Evolutionary conservation across 768 basidiomycete species (phyloP).

Genomic region (Hygrophorus pudorinus): DNA sequence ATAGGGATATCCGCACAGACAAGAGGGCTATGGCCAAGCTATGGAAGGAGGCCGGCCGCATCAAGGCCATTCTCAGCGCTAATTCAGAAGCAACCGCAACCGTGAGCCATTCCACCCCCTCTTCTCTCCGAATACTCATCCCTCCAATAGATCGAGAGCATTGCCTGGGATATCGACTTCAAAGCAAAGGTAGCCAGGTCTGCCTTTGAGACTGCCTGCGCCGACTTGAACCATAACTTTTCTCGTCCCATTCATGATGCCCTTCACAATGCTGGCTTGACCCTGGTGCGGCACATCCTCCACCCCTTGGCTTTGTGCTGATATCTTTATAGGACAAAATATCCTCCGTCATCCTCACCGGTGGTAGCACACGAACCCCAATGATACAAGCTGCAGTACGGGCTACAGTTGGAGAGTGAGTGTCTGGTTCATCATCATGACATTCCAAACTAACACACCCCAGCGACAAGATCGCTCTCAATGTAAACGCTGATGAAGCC

Average conservation of each 20-base stretch:
- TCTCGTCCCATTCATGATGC: slow-evolving; percentile 70
- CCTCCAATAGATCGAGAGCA: slow-evolving; percentile 61
- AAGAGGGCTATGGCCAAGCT: slow-evolving; percentile 85
- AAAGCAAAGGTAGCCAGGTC: slow-evolving; percentile 65
- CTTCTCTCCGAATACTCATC: slow-evolving; percentile 4
- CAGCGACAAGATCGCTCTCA: slow-evolving; percentile 80
- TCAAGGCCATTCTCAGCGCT: slow-evolving; percentile 90
- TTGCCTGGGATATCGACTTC: slow-evolving; percentile 89
- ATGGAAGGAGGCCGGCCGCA: slow-evolving; percentile 85
- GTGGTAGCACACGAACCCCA: slow-evolving; percentile 83
- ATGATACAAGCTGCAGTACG: slow-evolving; percentile 84
- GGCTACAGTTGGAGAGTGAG: slow-evolving; percentile 68
- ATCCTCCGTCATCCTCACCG: slow-evolving; percentile 85
- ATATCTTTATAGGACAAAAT: slow-evolving; percentile 54
- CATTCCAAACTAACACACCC: background rate
- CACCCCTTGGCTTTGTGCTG: background rate
- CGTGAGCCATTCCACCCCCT: slow-evolving; percentile 31
- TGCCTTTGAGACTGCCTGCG: slow-evolving; percentile 68
- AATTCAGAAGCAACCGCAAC: slow-evolving; percentile 71
- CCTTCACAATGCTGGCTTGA: slow-evolving; percentile 52
- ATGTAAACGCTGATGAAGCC: slow-evolving; percentile 96
- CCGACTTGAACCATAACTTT: slow-evolving; percentile 54
- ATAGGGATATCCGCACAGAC: slow-evolving; percentile 59
- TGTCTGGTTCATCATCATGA: slow-evolving; percentile 9
- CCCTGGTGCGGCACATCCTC: slow-evolving; percentile 48